Conservation (phyloP, 2,329 filamentous ascomycete species). For the Emergomyces pasteurianus region DNA sequence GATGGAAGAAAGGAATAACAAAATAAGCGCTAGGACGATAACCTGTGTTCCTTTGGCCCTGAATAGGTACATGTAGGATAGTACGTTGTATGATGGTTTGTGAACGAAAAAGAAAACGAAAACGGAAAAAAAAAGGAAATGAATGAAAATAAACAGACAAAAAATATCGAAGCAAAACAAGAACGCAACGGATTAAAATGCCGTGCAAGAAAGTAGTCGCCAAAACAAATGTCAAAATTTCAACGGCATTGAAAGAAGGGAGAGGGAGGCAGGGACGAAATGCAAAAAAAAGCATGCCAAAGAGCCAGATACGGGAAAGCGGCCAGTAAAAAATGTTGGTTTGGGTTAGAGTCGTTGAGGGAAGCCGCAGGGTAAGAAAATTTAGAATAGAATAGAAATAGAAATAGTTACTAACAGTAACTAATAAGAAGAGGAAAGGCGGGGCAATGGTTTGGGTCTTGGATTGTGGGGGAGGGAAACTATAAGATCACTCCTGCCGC, state of each 20-base stretch:
- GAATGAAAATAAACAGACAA: not conserved
- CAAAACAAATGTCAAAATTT: not conserved
- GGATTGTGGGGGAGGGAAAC: not conserved
- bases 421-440: not conserved
- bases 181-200: not conserved
- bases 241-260: not conserved
- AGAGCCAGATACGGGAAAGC: not conserved
- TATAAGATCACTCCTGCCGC: slow-evolving; percentile 7
- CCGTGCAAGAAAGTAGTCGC: not conserved
- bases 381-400: not conserved
- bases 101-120: not conserved
- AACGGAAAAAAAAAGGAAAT: not conserved
- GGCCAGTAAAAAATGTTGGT: not conserved
- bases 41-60: not conserved
- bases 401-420: not conserved
- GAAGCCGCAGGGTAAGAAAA: not conserved
- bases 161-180: not conserved
- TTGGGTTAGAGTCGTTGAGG: too few species aligned
- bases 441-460: not conserved
- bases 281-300: not conserved
- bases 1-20: not conserved
- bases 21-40: not conserved
- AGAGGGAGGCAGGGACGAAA: not conserved
- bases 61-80: slow-evolving; percentile 1
- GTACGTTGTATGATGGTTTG: not conserved